phyloP scores from a whole-genome alignment of 2,329 filamentous ascomycete genomes.

The Penicillium brevicompactum region DNA sequence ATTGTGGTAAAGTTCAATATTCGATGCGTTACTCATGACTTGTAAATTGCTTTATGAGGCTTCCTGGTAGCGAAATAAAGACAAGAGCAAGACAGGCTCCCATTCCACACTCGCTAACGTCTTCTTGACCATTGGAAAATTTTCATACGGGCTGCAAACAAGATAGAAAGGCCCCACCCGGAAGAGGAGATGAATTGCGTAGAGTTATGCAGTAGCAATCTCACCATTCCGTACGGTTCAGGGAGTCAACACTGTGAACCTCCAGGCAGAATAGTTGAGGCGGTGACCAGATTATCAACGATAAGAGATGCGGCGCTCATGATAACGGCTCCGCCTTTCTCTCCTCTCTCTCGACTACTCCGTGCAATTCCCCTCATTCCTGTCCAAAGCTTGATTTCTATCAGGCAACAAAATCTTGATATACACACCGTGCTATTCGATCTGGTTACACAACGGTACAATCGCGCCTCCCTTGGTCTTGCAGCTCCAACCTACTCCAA shows the following conservation, averaged over 20 bases:
- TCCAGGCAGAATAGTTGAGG: background rate
- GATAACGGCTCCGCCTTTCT: background rate
- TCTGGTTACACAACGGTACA: background rate
- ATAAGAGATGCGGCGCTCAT: background rate
- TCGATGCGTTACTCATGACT: too few relatives aligned
- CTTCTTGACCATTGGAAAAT: too few relatives aligned
- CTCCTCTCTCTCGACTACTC: background rate
- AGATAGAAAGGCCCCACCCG: too few relatives aligned
- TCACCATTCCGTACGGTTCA: too few relatives aligned
- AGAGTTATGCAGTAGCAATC: too few relatives aligned
- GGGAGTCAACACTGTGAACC: background rate
- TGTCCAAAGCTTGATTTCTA: background rate
- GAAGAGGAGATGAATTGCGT: too few relatives aligned
- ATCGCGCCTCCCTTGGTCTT: background rate
- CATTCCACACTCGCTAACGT: too few relatives aligned
- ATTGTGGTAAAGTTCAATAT: too few relatives aligned
- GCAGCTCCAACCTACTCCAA: constrained; percentile 10
- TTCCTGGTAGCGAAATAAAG: too few relatives aligned
- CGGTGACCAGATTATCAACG: background rate
- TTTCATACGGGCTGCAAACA: too few relatives aligned
- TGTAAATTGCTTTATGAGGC: too few relatives aligned
- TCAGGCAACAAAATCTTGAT: background rate
- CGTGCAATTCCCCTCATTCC: background rate
- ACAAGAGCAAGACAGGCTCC: too few relatives aligned
- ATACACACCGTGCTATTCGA: background rate